phyloP scores from a whole-genome alignment of 345 rosid species.

The Anacardium occidentale region DNA sequence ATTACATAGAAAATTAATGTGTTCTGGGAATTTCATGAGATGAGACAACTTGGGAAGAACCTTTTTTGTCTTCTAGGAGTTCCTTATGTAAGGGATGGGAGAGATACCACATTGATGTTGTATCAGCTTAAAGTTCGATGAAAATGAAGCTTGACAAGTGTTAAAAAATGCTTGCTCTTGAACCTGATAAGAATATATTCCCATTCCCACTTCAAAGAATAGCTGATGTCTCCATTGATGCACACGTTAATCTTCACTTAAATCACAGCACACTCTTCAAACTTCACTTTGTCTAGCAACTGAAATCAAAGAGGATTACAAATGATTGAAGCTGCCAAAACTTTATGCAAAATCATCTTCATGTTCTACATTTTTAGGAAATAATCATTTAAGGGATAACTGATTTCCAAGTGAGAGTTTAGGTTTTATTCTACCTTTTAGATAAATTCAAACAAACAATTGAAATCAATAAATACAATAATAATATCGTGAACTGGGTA shows the following conservation, averaged over 20 bases:
- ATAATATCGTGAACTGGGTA: not conserved
- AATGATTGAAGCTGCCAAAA: conserved; percentile 1
- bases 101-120: not conserved
- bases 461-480: not conserved
- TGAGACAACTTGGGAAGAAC: not conserved
- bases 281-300: conserved; percentile 6
- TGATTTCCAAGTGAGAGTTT: conserved; percentile 25
- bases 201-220: not conserved
- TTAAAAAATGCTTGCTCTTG: not conserved
- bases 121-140: not conserved
- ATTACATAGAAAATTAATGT: not conserved
- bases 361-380: conserved; percentile 27
- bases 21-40: not conserved
- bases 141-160: not conserved
- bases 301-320: not conserved
- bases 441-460: conserved; percentile 23
- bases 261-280: not conserved
- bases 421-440: conserved; percentile 25
- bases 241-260: conserved; percentile 8
- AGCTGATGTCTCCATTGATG: conserved; percentile 10
- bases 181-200: not conserved
- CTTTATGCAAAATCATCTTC: conserved; percentile 56
- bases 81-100: not conserved
- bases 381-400: conserved; percentile 42
- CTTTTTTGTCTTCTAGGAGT: too few relatives aligned